Conservation (phyloP, 768 basidiomycete species). For the Suillus brevipes region DNA sequence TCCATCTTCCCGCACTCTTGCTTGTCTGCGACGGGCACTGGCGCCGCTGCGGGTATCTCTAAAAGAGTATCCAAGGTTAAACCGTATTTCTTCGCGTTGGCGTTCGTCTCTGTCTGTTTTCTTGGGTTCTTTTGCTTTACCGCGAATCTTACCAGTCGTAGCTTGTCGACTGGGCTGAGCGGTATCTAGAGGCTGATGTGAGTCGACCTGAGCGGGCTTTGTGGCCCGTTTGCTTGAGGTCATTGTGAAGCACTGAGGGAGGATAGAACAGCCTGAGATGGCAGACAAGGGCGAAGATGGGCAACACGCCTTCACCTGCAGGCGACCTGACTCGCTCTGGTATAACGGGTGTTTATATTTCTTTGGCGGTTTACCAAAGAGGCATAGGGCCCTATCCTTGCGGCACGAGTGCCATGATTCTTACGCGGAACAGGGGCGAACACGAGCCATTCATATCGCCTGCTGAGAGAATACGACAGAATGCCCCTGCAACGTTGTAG, state of each 20-base stretch:
- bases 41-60: slow-evolving; percentile 26
- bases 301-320: slow-evolving; percentile 38
- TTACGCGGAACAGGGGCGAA: slow-evolving; percentile 1
- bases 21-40: slow-evolving; percentile 25
- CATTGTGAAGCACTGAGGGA: slow-evolving; percentile 36
- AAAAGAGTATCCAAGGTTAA: slow-evolving; percentile 34
- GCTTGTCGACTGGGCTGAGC: slow-evolving; percentile 54
- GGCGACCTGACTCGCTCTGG: slow-evolving; percentile 33
- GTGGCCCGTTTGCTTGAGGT: slow-evolving; percentile 34
- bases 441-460: slow-evolving; percentile 7
- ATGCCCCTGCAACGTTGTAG: slow-evolving; percentile 2
- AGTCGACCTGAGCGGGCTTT: slow-evolving; percentile 38
- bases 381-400: slow-evolving; percentile 9
- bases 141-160: slow-evolving; percentile 37
- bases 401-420: background rate
- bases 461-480: slow-evolving; percentile 4
- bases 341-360: slow-evolving; percentile 26
- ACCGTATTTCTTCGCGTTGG: slow-evolving; percentile 45
- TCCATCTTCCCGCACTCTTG: slow-evolving; percentile 31
- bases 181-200: slow-evolving; percentile 59
- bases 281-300: slow-evolving; percentile 39
- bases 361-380: slow-evolving; percentile 30
- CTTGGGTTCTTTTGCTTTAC: slow-evolving; percentile 39
- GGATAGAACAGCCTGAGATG: slow-evolving; percentile 32
- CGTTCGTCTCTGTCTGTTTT: slow-evolving; percentile 44